Evolutionary conservation across 2,329 filamentous ascomycete species (phyloP), one percentile per base, ranked within the genome.

Genomic region (Coniochaeta ligniaria): DNA sequence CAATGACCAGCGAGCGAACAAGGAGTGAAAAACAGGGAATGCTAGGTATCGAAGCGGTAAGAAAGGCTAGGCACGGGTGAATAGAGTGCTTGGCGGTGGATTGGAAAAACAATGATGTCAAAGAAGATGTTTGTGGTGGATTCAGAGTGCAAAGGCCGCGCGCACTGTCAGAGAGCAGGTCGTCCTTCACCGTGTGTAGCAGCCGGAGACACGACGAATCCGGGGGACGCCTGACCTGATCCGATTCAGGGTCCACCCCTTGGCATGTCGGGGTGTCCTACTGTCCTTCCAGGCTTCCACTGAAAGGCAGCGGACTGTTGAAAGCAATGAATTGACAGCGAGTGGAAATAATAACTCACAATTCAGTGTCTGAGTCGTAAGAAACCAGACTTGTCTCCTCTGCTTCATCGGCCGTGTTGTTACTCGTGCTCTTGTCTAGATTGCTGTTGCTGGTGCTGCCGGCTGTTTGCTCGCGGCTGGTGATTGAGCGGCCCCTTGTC

Each of bases 301-400:
- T n/a, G n/a, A n/a, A n/a, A n/a, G n/a, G n/a, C n/a, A n/a, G n/a
- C n/a, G n/a, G n/a, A n/a, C n/a, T n/a, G n/a, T n/a, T n/a, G n/a
- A n/a, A n/a, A n/a, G n/a, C n/a, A n/a, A n/a, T n/a, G n/a, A n/a
- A n/a, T n/a, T n/a, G n/a, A n/a, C 8, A 36, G 12, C 6, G 35
- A 36, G 7, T 9, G 12, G 12, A 36, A 36, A 36, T 7, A 62
- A 63, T 60, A 63, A 79, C 79, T 79, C 73, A 82, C 79, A 70
- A 62, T 64, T 79, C 78, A 60, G 67, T 65, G 54, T 84, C 82
- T 35, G 77, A 79, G 64, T 82, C 79, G 62, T 81, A 78, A 17
- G 78, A 80, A 60, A 78, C 67, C 56, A 81, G 74, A 67, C 77
- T 80, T 58, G 63, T 67, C 33, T 65, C 64, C 20, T 66, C 47